phyloP scores from a whole-genome alignment of 2,329 filamentous ascomycete genomes.

The Aspergillus ochraceus region DNA sequence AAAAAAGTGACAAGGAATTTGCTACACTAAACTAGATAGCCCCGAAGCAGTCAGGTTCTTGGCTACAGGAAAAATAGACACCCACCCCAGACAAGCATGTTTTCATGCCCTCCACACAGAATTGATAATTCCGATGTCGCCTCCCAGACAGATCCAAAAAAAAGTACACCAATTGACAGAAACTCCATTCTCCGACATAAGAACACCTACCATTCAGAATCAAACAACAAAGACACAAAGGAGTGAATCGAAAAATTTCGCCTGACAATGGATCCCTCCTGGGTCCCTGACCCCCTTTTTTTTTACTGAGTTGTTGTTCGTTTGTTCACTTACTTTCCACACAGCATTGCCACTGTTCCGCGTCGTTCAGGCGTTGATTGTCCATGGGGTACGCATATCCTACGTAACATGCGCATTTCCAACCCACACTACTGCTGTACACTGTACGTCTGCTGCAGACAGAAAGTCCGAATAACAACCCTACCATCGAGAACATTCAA shows the following conservation, averaged over 20 bases:
- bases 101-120: not conserved
- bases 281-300: too few relatives aligned
- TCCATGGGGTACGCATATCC: not conserved
- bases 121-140: not conserved
- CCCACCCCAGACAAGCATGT: not conserved
- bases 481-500: not conserved
- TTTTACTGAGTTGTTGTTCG: not conserved
- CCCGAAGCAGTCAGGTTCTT: constrained; percentile 5
- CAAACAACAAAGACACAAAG: not conserved
- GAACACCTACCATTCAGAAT: constrained; percentile 3
- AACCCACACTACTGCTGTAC: not conserved
- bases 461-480: not conserved
- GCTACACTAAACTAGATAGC: not conserved
- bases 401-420: not conserved
- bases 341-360: not conserved
- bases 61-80: not conserved
- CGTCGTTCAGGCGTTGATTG: not conserved
- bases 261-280: not conserved
- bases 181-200: not conserved
- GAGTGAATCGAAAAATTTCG: not conserved
- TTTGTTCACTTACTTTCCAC: not conserved
- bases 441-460: not conserved
- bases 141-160: not conserved
- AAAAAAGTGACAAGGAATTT: not conserved
- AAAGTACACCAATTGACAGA: not conserved